Base-by-base conservation (phyloP, 2,329 filamentous ascomycete species). In the Fusarium metavorans region DNA sequence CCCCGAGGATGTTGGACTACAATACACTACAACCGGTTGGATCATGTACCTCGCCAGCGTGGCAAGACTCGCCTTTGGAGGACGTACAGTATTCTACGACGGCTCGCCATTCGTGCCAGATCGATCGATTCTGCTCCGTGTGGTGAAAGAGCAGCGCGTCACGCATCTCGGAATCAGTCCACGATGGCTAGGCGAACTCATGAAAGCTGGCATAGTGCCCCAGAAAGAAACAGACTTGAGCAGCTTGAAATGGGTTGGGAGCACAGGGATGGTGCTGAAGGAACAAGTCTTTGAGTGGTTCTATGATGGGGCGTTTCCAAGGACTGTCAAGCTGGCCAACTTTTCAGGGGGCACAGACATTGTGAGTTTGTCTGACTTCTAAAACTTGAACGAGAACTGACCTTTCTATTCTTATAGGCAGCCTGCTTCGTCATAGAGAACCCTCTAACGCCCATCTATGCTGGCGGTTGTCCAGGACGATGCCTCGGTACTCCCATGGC, bases 261-360 rank as follows among this genome's bases (percentile, higher is more conserved):
- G 89, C 62, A 97, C 94, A 0, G 94, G 94, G 5, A 96, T 96
- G 93, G 94, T 97, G 0, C 87, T 97, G 4, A 90, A 93, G 0
- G 91, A 95, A 58, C 89, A 92, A 43, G 85, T 94, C 37, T 96
- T 95, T 79, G 91, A 95, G 79, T 97, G 94, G 94, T 86, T 93
- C 86, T 84, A 95, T 80, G 92, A 94, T 74, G 83, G 86, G 9
- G 93, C 87, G 0, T 97, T 97, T 80, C 92, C 93, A 0, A 71
- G 85, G 0, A 84, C 86, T 54, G 88, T 92, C 0, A 93, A 95
- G 27, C 85, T 97, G 2, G 87, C 84, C 32, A 96, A 95, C 79
- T 92, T 95, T 41, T 92, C 92, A 1, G 94, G 94, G 6, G 94
- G 94, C 1, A 96, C 94, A 4, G 94, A 96, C 80, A 88, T 95